These are phyloP conservation scores for Mycena vulgaris DNA, from an alignment of 768 basidiomycete genomes.

Conservation along the genomic window DNA sequence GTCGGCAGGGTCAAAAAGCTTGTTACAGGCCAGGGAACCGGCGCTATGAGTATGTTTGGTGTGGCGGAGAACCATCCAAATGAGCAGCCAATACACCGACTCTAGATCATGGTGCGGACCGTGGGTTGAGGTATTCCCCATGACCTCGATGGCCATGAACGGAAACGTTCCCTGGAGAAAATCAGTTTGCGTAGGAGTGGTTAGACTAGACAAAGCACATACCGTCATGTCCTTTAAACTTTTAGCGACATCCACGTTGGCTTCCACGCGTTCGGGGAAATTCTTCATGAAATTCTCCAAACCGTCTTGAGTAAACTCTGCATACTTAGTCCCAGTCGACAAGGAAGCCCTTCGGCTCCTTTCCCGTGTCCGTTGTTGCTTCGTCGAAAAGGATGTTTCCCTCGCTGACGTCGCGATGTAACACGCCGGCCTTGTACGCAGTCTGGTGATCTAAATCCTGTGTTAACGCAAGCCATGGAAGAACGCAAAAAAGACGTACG, in stretches of 20 bases:
- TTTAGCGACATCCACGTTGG: neutral
- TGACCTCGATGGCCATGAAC: slow-evolving; percentile 12
- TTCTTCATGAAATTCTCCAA: neutral
- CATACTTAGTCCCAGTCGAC: slow-evolving; percentile 16
- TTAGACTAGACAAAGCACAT: too few relatives aligned
- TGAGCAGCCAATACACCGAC: slow-evolving; percentile 27
- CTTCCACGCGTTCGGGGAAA: neutral
- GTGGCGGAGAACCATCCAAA: slow-evolving; percentile 31
- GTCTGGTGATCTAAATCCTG: neutral
- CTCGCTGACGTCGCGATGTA: slow-evolving; percentile 33
- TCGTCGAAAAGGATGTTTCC: slow-evolving; percentile 26
- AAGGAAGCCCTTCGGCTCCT: neutral
- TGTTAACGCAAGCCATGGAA: neutral
- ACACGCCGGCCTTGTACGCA: slow-evolving; percentile 24
- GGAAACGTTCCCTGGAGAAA: neutral
- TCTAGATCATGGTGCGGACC: slow-evolving; percentile 21
- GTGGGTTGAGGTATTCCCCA: neutral
- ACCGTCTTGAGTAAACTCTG: slow-evolving; percentile 3
- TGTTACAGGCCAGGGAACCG: neutral
- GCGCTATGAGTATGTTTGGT: neutral
- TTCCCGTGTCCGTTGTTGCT: neutral
- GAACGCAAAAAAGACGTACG: slow-evolving; percentile 7
- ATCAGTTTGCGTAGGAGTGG: neutral
- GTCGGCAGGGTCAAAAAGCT: neutral
- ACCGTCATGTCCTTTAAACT: slow-evolving; percentile 13